phyloP scores from a whole-genome alignment of 2,329 filamentous ascomycete genomes.

The Ceratocystiopsis sp. region DNA sequence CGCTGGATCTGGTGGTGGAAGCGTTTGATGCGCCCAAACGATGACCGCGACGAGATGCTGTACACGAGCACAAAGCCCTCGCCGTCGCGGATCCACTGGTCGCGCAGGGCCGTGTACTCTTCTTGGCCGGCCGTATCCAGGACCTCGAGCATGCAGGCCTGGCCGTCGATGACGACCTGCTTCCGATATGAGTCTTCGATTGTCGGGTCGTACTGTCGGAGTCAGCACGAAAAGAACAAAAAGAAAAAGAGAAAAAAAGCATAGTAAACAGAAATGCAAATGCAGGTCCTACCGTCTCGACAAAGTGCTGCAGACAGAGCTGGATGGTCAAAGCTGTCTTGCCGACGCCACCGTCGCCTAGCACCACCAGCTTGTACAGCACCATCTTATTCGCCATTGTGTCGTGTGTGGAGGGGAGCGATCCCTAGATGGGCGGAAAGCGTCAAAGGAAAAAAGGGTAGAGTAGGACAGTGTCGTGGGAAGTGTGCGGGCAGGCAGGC shows the following conservation, averaged over 20 bases:
- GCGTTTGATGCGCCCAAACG: conserved; percentile 83
- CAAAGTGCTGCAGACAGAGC: conserved; percentile 93
- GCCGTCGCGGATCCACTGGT: conserved; percentile 97
- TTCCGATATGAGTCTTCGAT: conserved; percentile 82
- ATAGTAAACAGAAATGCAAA: no score
- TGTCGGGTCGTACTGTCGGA: conserved; percentile 58
- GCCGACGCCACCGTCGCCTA: conserved; percentile 83
- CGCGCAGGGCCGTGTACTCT: conserved; percentile 89
- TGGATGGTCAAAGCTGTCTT: conserved; percentile 92
- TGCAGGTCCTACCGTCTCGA: conserved; percentile 43
- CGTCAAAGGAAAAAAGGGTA: no score
- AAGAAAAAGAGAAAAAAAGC: no score
- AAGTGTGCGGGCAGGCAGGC: no score
- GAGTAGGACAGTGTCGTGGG: not conserved
- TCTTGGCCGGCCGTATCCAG: conserved; percentile 96
- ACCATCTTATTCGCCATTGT: conserved; percentile 85
- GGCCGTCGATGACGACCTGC: conserved; percentile 81
- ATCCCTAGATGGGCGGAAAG: no score
- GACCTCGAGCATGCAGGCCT: conserved; percentile 94
- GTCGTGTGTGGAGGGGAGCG: no score
- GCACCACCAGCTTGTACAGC: conserved; percentile 85
- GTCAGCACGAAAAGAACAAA: not conserved
- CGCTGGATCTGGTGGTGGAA: conserved; percentile 96
- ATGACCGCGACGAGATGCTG: conserved; percentile 93
- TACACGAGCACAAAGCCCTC: conserved; percentile 97